Conservation (phyloP, 1,284 basidiomycete species). For the Gymnopus androsaceus region DNA sequence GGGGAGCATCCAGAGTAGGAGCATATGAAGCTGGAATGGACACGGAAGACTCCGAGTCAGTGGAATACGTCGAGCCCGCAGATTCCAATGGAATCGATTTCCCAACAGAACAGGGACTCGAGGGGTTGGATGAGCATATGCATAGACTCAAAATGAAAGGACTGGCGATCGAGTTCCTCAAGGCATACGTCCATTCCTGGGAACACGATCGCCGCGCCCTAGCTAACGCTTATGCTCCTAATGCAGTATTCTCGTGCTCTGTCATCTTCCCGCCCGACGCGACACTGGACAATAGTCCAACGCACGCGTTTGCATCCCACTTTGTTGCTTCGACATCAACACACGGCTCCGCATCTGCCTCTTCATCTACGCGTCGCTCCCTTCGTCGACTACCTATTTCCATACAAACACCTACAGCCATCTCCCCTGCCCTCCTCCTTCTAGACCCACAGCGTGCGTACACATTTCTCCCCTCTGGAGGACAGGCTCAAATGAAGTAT, state of each 20-base stretch:
- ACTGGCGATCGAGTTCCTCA: slow-evolving; percentile 1
- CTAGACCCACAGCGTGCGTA: slow-evolving; percentile 1
- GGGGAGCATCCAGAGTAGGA: not conserved
- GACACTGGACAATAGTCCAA: not conserved
- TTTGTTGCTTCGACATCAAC: slow-evolving; percentile 2
- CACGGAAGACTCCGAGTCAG: not conserved
- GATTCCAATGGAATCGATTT: not conserved
- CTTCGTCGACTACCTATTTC: not conserved
- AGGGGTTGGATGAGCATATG: not conserved
- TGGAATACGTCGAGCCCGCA: not conserved
- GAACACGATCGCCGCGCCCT: not conserved
- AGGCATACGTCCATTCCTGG: slow-evolving; percentile 2
- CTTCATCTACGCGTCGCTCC: not conserved
- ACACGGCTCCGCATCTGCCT: not conserved
- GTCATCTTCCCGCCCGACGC: not conserved
- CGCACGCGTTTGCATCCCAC: slow-evolving; percentile 2
- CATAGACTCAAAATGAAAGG: not conserved
- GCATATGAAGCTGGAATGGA: not conserved
- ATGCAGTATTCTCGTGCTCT: slow-evolving; percentile 3
- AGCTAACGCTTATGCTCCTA: not conserved
- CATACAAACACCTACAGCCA: slow-evolving; percentile 5
- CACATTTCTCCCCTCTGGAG: not conserved
- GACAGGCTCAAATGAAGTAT: not conserved
- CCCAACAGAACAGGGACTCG: not conserved
- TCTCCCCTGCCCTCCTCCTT: slow-evolving; percentile 1